Percentiles rank a stretch among this genome's conserved stretches.
Evolutionary conservation across 225 moss, liverwort and hornwort genomes (phyloP).

Genomic region (Bryum argenteum): DNA sequence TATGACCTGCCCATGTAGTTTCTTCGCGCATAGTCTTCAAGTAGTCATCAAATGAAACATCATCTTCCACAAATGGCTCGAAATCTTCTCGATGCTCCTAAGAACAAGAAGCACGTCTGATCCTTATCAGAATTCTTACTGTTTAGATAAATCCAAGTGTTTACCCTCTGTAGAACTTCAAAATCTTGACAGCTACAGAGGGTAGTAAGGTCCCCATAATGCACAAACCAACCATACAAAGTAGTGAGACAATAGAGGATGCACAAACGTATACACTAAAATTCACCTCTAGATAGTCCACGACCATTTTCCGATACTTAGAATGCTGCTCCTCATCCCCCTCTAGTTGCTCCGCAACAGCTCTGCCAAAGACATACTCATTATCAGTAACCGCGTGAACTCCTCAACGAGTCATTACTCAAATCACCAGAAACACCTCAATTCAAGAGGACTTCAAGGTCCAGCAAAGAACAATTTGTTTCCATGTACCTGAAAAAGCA

Average conservation of each 20-base stretch:
- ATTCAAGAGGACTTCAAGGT: not conserved
- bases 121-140: not conserved
- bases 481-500: conserved; percentile 85
- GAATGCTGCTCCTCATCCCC: conserved; percentile 87
- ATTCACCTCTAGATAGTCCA: conserved; percentile 83
- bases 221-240: not conserved
- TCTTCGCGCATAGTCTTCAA: conserved; percentile 87
- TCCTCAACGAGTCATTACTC: conserved; percentile 12
- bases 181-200: not conserved
- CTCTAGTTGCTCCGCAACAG: conserved; percentile 89
- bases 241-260: not conserved
- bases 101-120: conserved; percentile 14
- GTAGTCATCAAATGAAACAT: conserved; percentile 88
- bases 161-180: conserved; percentile 2
- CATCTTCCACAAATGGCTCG: conserved; percentile 97
- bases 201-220: conserved; percentile 13
- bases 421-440: conserved; percentile 8
- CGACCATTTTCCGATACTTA: conserved; percentile 76
- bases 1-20: conserved; percentile 92
- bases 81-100: conserved; percentile 90
- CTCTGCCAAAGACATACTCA: conserved; percentile 44
- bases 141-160: conserved; percentile 3
- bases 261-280: not conserved
- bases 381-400: conserved; percentile 13
- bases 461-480: not conserved